A percentile compares a stretch with the other conserved stretches of the same genome.
Evolutionary conservation across 106 monocot species (phyloP).

Genomic region (Allium fistulosum): DNA sequence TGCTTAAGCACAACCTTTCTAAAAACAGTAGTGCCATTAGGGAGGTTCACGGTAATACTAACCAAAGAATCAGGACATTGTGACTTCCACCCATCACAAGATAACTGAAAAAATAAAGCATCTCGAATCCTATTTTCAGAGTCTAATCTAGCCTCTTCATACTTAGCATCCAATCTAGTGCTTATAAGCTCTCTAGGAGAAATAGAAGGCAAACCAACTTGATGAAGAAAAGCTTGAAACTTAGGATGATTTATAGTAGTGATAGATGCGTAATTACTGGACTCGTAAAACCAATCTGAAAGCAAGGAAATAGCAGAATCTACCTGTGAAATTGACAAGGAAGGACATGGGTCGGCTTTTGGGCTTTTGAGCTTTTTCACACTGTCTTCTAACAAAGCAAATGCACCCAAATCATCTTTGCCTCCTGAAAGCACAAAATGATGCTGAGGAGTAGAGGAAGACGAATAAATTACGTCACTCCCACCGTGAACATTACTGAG

Average conservation of each 20-base stretch:
- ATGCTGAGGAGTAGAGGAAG: constrained; percentile 14
- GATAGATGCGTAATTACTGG: constrained; percentile 47
- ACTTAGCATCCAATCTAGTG: constrained; percentile 53
- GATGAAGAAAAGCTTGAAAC: constrained; percentile 61
- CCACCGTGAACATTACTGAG: constrained; percentile 11
- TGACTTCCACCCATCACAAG: constrained; percentile 62
- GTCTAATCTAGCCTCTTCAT: constrained; percentile 39
- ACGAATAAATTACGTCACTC: constrained; percentile 17
- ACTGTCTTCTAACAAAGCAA: constrained; percentile 78
- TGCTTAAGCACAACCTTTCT: constrained; percentile 35
- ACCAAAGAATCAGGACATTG: constrained; percentile 14
- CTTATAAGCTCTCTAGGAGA: constrained; percentile 47
- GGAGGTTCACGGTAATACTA: constrained; percentile 64
- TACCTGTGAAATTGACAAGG: constrained; percentile 51
- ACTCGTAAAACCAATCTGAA: constrained; percentile 83
- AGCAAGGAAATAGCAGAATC: constrained; percentile 61
- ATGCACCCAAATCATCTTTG: not conserved
- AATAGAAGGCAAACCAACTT: constrained; percentile 62
- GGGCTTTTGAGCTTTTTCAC: constrained; percentile 74
- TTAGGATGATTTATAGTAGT: constrained; percentile 77
- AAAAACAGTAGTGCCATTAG: constrained; percentile 85
- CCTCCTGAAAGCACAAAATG: constrained; percentile 45
- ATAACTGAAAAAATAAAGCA: constrained; percentile 83
- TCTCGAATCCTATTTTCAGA: constrained; percentile 64
- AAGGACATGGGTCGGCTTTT: constrained; percentile 39